Conservation (phyloP, 345 rosid genomes). For the Syzygium aqueum region DNA sequence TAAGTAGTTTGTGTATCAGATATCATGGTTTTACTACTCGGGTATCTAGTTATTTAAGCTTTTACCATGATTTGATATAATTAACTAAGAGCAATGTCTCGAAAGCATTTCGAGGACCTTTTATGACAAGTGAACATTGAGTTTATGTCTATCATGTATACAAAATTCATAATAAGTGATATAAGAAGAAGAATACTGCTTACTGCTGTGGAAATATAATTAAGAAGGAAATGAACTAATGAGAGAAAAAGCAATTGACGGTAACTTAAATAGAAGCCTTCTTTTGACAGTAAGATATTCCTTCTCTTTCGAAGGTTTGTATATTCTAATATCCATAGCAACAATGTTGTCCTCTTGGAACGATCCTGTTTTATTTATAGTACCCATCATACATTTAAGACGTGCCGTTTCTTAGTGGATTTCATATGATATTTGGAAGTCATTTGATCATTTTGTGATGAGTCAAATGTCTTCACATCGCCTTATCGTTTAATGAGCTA, state of each 20-base stretch:
- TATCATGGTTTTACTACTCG: not conserved
- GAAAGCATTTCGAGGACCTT: not conserved
- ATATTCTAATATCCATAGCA: not conserved
- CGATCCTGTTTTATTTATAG: not conserved
- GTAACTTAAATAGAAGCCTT: not conserved
- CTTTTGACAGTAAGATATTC: not conserved
- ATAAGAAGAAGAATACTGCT: not conserved
- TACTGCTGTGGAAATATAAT: not conserved
- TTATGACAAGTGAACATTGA: not conserved
- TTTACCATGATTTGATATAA: not conserved
- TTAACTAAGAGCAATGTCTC: not conserved
- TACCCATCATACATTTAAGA: not conserved
- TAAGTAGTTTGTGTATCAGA: not conserved
- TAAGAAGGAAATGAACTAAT: not conserved
- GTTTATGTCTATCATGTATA: not conserved
- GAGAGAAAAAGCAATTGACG: not conserved
- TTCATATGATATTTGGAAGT: not conserved
- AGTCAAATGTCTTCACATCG: not conserved
- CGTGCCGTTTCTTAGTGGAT: not conserved
- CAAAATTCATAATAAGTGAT: not conserved
- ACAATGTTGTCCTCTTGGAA: not conserved
- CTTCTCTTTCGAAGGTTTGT: not conserved
- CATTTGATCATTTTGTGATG: not conserved
- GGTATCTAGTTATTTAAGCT: not conserved
- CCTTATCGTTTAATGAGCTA: not conserved